Conservation (phyloP, 129 eudicot species). For the Rutidosis leptorrhynchoides region DNA sequence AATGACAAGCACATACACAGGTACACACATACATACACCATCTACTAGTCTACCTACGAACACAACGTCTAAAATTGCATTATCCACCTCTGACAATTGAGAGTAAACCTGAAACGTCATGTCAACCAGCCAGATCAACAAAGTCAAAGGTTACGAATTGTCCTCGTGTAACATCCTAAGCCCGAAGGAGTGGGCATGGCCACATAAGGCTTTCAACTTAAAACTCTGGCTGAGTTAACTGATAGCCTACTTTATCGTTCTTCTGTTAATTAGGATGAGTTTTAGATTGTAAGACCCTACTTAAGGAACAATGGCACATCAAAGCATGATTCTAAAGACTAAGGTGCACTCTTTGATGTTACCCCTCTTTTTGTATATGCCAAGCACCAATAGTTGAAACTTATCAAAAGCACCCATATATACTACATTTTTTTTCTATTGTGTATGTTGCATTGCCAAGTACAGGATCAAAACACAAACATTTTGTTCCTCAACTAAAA, state of each 20-base stretch:
- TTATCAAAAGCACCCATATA: background rate
- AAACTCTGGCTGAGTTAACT: too few relatives aligned
- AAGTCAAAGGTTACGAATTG: background rate
- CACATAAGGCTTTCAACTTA: too few relatives aligned
- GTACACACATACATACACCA: too few relatives aligned
- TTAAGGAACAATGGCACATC: background rate
- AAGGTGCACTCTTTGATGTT: background rate
- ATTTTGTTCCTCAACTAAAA: background rate
- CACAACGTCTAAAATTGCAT: background rate
- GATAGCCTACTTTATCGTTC: too few relatives aligned
- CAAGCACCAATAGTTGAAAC: background rate
- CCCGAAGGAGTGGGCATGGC: too few relatives aligned
- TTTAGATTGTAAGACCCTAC: background rate
- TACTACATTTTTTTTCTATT: background rate
- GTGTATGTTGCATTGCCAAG: background rate
- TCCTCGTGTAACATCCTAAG: background rate
- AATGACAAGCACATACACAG: too few relatives aligned
- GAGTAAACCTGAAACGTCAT: background rate
- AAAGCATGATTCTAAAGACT: background rate
- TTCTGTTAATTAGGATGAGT: background rate
- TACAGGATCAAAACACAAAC: background rate
- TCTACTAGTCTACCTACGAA: background rate
- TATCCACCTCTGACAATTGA: background rate
- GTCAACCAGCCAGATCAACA: background rate
- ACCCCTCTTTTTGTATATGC: conserved; percentile 6